These are phyloP conservation scores for Acacia pycnantha DNA, from an alignment of 331 rosid species.

Conservation along the genomic window DNA sequence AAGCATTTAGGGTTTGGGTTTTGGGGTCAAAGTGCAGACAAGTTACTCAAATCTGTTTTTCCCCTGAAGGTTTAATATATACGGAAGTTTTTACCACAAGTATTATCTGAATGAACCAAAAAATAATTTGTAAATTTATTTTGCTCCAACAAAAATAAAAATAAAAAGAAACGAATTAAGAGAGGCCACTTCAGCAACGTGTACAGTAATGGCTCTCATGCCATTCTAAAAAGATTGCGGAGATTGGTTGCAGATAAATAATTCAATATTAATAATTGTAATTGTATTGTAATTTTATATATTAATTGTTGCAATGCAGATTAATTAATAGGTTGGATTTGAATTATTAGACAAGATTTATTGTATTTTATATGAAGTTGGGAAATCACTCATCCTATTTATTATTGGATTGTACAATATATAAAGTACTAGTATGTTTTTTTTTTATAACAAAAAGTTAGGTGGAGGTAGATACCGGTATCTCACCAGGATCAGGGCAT, in stretches of 20 bases:
- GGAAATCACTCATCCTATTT: background rate
- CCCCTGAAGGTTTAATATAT: background rate
- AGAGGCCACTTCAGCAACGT: background rate
- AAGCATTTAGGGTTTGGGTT: slow-evolving; percentile 55
- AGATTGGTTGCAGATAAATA: background rate
- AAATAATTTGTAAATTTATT: background rate
- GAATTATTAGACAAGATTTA: no score
- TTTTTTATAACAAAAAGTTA: no score
- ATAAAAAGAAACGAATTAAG: background rate
- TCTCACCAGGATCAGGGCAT: no score
- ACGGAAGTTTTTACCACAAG: background rate
- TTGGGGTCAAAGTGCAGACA: background rate
- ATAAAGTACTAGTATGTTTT: no score
- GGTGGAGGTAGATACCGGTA: no score
- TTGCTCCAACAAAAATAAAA: background rate
- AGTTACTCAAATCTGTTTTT: background rate
- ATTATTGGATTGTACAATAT: no score
- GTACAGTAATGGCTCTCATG: background rate
- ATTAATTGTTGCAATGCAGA: background rate
- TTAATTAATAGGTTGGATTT: no score
- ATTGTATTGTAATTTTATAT: background rate
- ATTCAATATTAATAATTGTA: background rate
- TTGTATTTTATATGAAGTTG: background rate
- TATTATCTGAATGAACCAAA: background rate
- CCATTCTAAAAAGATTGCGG: background rate